A percentile compares a stretch with the other conserved stretches of the same genome.
phyloP scores from a whole-genome alignment of 1,139 yeast genomes.

The Saccharomycopsis hybrid region DNA sequence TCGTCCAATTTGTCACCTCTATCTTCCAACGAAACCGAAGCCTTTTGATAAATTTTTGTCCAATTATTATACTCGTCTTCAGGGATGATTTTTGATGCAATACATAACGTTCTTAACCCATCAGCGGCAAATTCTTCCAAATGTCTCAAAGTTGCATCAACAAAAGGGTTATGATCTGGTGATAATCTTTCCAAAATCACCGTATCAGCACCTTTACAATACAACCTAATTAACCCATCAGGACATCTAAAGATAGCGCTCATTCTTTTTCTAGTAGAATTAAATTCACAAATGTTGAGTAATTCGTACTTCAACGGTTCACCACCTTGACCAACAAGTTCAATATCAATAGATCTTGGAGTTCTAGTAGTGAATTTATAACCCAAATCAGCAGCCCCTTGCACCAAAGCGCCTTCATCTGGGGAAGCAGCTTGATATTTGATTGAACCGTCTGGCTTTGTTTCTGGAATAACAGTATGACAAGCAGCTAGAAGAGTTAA shows the following conservation, averaged over 20 bases:
- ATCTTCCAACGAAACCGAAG: conserved; percentile 73
- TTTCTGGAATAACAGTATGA: conserved; percentile 96
- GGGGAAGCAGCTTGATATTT: conserved; percentile 99
- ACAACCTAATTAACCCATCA: conserved; percentile 82
- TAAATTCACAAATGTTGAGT: conserved; percentile 89
- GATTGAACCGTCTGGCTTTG: conserved; percentile 50
- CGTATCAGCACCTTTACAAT: conserved; percentile 97
- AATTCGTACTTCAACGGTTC: conserved; percentile 61
- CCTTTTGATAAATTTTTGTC: conserved; percentile 56
- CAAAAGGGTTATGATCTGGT: conserved; percentile 66
- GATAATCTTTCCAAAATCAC: conserved; percentile 83
- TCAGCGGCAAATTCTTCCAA: conserved; percentile 95
- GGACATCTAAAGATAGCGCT: conserved; percentile 92
- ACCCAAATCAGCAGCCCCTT: conserved; percentile 90
- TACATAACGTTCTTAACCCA: conserved; percentile 90
- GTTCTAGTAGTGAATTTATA: conserved; percentile 78
- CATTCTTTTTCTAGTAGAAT: conserved; percentile 97
- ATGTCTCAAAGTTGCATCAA: conserved; percentile 76
- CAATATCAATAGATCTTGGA: conserved; percentile 75
- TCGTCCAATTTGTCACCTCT: conserved; percentile 73
- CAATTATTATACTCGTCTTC: conserved; percentile 73
- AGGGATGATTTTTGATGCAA: conserved; percentile 77
- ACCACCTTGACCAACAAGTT: conserved; percentile 31
- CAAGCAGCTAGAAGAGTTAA: conserved; percentile 84
- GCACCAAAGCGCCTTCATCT: conserved; percentile 97